Percentiles rank a stretch among this genome's conserved stretches.
Conservation (phyloP, 1,284 basidiomycete species). For the Pyrrhoderma noxium region DNA sequence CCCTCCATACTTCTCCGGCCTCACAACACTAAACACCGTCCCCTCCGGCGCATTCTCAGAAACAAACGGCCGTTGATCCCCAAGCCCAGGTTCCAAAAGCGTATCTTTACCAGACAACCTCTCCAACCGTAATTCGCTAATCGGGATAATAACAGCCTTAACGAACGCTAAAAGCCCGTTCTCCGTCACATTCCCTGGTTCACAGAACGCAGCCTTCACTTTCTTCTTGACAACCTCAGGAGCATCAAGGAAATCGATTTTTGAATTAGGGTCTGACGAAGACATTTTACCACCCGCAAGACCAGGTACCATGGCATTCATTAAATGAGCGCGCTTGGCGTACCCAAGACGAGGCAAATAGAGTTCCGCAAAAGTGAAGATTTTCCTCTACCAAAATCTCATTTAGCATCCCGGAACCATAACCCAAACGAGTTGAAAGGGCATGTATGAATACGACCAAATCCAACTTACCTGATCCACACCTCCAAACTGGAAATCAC, state of each 20-base stretch:
- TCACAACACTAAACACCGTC: constrained; percentile 73
- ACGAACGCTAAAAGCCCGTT: constrained; percentile 93
- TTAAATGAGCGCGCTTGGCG: constrained; percentile 91
- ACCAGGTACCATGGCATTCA: constrained; percentile 99
- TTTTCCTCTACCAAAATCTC: constrained; percentile 76
- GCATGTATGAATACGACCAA: background rate
- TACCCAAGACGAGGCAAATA: constrained; percentile 94
- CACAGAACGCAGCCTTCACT: constrained; percentile 90
- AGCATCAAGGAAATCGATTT: constrained; percentile 95
- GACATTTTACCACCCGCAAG: constrained; percentile 97
- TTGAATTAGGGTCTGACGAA: constrained; percentile 93
- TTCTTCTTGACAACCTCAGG: constrained; percentile 83
- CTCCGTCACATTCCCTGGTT: constrained; percentile 84
- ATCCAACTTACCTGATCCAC: constrained; percentile 75
- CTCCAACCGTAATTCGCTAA: constrained; percentile 69
- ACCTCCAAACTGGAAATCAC: constrained; percentile 98
- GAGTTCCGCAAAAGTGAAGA: constrained; percentile 96
- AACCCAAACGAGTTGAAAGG: too few species aligned
- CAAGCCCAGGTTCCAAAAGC: constrained; percentile 36
- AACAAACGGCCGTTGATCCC: constrained; percentile 55
- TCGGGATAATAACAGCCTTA: constrained; percentile 84
- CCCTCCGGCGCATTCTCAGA: constrained; percentile 68
- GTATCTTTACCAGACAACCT: constrained; percentile 35
- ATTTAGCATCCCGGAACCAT: too few species aligned
- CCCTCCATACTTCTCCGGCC: constrained; percentile 82